phyloP scores from a whole-genome alignment of 805 yeast genomes.

The Metschnikowia henanensis region DNA sequence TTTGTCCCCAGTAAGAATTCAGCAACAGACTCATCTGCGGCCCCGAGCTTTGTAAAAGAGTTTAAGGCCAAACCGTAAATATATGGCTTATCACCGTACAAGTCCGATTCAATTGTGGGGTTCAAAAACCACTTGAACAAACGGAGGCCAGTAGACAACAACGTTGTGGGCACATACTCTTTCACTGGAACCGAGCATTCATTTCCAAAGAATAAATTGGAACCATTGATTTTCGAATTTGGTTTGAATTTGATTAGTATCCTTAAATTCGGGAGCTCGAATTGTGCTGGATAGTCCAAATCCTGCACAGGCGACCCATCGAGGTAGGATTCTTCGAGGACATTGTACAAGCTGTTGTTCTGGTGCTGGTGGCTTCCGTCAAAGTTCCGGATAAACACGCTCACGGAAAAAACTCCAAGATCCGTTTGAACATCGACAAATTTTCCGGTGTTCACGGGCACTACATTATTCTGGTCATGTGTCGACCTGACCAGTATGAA shows the following conservation, averaged over 20 bases:
- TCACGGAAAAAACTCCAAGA: conserved; percentile 37
- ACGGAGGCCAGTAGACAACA: conserved; percentile 48
- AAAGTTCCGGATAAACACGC: conserved; percentile 47
- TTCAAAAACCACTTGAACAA: conserved; percentile 59
- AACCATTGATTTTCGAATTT: conserved; percentile 43
- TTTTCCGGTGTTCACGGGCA: conserved; percentile 45
- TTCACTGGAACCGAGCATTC: conserved; percentile 61
- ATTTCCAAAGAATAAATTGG: conserved; percentile 64
- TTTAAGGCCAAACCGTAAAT: conserved; percentile 62
- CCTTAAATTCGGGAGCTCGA: conserved; percentile 29
- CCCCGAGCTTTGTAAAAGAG: conserved; percentile 51
- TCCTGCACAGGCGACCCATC: conserved; percentile 18
- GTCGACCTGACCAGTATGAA: conserved; percentile 32
- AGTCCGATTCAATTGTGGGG: conserved; percentile 65
- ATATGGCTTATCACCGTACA: conserved; percentile 59
- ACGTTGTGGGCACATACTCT: conserved; percentile 55
- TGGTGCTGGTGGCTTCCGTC: conserved; percentile 42
- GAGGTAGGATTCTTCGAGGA: conserved; percentile 27
- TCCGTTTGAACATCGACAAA: conserved; percentile 39
- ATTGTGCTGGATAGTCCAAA: neutral
- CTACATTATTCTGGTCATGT: conserved; percentile 25
- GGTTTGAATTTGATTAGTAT: conserved; percentile 44
- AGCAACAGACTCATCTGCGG: conserved; percentile 13
- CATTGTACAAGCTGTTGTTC: conserved; percentile 31
- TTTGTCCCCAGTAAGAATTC: conserved; percentile 4